Evolutionary conservation across 2,329 filamentous ascomycete species (phyloP).

Genomic region (Gliomastix tumulicola): DNA sequence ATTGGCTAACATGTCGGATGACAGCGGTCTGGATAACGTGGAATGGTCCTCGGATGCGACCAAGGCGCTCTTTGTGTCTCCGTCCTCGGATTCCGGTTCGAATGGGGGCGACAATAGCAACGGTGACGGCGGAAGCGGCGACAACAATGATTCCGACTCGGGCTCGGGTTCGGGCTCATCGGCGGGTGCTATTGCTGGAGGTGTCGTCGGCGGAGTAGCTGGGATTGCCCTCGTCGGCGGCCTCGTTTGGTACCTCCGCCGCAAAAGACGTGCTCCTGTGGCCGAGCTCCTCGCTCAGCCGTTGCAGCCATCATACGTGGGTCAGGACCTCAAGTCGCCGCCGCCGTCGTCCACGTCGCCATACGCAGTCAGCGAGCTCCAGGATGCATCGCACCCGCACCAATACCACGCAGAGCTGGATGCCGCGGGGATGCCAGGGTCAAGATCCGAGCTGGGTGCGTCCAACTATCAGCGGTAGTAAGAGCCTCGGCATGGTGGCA

Average conservation of each 20-base stretch:
- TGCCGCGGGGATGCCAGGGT: too few relatives aligned
- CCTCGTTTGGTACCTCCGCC: slow-evolving; percentile 34
- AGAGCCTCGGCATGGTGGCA: too few relatives aligned
- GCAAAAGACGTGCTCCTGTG: too few relatives aligned
- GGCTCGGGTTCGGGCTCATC: slow-evolving; percentile 18
- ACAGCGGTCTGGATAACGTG: not conserved
- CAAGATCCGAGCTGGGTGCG: too few relatives aligned
- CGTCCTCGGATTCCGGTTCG: not conserved
- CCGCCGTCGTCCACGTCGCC: too few relatives aligned
- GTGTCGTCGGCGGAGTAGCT: slow-evolving; percentile 30
- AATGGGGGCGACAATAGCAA: not conserved
- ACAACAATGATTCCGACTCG: not conserved
- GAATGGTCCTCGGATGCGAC: not conserved
- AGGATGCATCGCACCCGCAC: too few relatives aligned
- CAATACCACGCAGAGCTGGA: too few relatives aligned
- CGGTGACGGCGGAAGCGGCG: not conserved
- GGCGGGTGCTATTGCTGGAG: slow-evolving; percentile 37
- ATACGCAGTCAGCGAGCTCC: too few relatives aligned
- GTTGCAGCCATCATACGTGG: too few relatives aligned
- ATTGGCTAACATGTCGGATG: not conserved
- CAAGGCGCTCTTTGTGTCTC: not conserved
- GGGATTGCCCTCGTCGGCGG: slow-evolving; percentile 29
- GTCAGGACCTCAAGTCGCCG: too few relatives aligned
- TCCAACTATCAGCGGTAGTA: too few relatives aligned
- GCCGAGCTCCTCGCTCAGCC: too few relatives aligned